Base-by-base conservation (phyloP, 768 basidiomycete genomes). In the Podaxis rugospora region DNA sequence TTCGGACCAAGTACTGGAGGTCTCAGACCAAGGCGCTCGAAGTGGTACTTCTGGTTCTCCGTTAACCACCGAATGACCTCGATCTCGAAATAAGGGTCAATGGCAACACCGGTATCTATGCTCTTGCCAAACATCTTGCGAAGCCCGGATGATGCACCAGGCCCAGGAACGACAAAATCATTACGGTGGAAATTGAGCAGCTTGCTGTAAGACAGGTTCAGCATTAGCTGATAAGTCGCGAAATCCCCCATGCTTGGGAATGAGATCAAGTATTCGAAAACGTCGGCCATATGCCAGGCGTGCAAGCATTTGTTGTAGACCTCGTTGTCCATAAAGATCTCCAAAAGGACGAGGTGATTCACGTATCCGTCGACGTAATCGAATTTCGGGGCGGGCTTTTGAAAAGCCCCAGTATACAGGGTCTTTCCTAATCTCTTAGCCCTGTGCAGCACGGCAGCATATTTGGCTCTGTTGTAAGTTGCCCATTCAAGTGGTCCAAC, bases 201-300 rank as follows among this genome's bases (percentile, higher is more conserved):
- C 3, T 72, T 65, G 13, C 84, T 79, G 69, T 89, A 89, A 9
- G 83, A 81, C 23, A 88, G 74, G 61, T 80, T 81, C 52, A 87
- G 70, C 52, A 87, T 71, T 39, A 87, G 82, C 69, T 93, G 91
- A 68, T 85, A 89, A 0, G 86, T 79, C 37, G 80, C 84, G 70
- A 93, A 93, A 32, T 80, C 80, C n/a, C 86, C 90, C 82, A 92
- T 84, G 64, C 88, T 81, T 0, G 84, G 89, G 66, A 83, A 90
- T 2, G 80, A 76, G 25, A 76, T 72, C 25, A 91, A 65, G 59
- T 76, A 80, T 51, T 86, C 84, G 66, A 81, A 90, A 23, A 89
- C 78, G 63, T 93, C 87, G 21, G 78, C 82, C 65, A 90, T 66
- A 62, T 84, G 82, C 51, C 77, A 67, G n/a, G 86, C 81, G 11